These are phyloP conservation scores for Musa balbisiana DNA, from an alignment of 202 grass and related monocot genomes.

Conservation along the genomic window DNA sequence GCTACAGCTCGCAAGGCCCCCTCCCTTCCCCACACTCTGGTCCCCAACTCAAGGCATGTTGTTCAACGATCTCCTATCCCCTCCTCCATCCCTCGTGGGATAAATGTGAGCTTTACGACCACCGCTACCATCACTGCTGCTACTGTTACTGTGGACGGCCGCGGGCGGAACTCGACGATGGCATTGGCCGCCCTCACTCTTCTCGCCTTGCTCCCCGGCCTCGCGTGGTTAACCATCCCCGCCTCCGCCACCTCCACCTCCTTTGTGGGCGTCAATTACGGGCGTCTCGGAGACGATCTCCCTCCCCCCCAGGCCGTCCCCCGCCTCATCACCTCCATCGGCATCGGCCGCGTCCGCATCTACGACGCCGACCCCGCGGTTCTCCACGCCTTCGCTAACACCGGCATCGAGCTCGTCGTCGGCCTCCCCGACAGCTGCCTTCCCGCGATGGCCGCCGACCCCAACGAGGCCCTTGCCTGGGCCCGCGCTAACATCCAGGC, in stretches of 20 bases:
- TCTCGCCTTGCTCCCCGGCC: neutral
- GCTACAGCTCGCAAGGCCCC: neutral
- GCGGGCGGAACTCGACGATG: too few species aligned
- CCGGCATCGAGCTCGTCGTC: constrained; percentile 5
- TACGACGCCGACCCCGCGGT: neutral
- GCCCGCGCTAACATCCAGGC: neutral
- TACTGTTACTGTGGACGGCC: too few species aligned
- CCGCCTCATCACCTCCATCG: neutral
- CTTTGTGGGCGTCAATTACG: neutral
- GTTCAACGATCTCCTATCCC: too few species aligned
- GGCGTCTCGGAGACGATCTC: neutral
- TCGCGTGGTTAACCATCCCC: neutral
- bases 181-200: neutral
- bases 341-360: constrained; percentile 14
- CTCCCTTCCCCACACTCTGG: neutral
- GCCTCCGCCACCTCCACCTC: neutral
- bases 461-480: constrained; percentile 8
- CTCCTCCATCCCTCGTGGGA: neutral
- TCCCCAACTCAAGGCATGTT: too few species aligned
- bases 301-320: constrained; percentile 1
- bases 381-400: constrained; percentile 13
- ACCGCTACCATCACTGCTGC: too few species aligned
- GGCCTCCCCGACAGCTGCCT: constrained; percentile 3
- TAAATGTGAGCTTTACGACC: too few species aligned
- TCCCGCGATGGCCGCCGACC: neutral